These are phyloP conservation scores for Danielozyma ontarioensis DNA, from an alignment of 805 yeast genomes.

Conservation along the genomic window DNA sequence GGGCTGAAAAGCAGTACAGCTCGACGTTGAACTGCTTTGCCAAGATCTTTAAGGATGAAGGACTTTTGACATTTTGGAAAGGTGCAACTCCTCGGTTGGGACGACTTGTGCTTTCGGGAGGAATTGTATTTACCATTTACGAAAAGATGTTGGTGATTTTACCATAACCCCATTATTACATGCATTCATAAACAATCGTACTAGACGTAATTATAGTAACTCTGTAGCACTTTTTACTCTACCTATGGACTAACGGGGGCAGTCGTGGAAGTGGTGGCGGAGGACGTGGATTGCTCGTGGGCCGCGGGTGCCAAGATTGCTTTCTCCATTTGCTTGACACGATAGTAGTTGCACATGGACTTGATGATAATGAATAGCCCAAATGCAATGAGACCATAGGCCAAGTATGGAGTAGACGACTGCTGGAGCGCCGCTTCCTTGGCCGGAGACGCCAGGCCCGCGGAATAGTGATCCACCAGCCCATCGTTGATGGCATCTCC, in stretches of 20 bases:
- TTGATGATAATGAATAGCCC: conserved; percentile 65
- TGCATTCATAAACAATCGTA: neutral
- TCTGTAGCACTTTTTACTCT: neutral
- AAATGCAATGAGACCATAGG: conserved; percentile 57
- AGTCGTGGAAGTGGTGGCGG: too few species aligned
- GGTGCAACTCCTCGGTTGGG: conserved; percentile 98
- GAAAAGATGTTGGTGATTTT: conserved; percentile 77
- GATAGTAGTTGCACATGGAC: conserved; percentile 64
- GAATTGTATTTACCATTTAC: conserved; percentile 93
- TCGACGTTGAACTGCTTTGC: conserved; percentile 80
- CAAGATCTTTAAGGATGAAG: conserved; percentile 79
- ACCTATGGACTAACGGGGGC: too few species aligned
- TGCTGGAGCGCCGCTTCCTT: conserved; percentile 2
- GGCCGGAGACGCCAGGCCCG: conserved; percentile 18
- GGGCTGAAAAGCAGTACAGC: conserved; percentile 62
- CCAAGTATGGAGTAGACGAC: conserved; percentile 44
- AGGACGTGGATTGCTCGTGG: conserved; percentile 15
- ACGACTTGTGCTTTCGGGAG: conserved; percentile 87
- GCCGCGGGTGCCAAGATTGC: conserved; percentile 47
- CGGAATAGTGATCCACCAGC: conserved; percentile 22
- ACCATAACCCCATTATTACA: conserved; percentile 16
- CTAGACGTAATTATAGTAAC: too few species aligned
- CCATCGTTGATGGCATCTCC: conserved; percentile 22
- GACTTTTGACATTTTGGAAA: conserved; percentile 89
- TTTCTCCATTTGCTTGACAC: conserved; percentile 73